phyloP scores from a whole-genome alignment of 805 yeast genomes.

The Isabelozyma pseudorhagii region DNA sequence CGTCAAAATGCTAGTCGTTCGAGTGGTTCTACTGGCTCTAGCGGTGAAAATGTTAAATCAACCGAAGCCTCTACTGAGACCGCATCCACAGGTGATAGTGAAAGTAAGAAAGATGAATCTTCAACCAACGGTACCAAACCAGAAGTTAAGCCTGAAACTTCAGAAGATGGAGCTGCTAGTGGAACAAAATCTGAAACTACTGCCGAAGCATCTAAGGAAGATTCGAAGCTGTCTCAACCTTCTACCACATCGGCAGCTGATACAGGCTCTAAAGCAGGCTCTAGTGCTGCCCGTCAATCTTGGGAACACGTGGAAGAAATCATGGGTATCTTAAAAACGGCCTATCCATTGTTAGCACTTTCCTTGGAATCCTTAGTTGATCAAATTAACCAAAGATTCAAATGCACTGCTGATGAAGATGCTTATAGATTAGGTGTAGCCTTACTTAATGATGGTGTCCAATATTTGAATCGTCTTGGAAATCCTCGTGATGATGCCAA shows the following conservation, averaged over 20 bases:
- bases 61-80: slow-evolving; percentile 1
- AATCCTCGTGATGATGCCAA: slow-evolving; percentile 85
- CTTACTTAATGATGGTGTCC: slow-evolving; percentile 87
- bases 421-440: slow-evolving; percentile 93
- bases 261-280: slow-evolving; percentile 1
- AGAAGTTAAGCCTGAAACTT: neutral
- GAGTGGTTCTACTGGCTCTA: neutral
- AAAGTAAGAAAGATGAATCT: neutral
- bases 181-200: neutral
- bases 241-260: slow-evolving; percentile 1
- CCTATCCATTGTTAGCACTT: slow-evolving; percentile 88
- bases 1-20: slow-evolving; percentile 14
- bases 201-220: slow-evolving; percentile 3
- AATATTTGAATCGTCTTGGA: slow-evolving; percentile 79
- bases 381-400: slow-evolving; percentile 90
- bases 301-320: slow-evolving; percentile 93
- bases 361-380: slow-evolving; percentile 94
- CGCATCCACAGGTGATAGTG: slow-evolving; percentile 2
- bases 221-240: neutral
- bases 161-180: neutral
- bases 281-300: slow-evolving; percentile 56
- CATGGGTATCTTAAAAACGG: slow-evolving; percentile 93
- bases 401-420: slow-evolving; percentile 92
- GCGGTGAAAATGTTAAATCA: neutral
- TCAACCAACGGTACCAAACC: neutral